Evolutionary conservation across 441 rosid genomes (phyloP).

Genomic region (Gossypium davidsonii): DNA sequence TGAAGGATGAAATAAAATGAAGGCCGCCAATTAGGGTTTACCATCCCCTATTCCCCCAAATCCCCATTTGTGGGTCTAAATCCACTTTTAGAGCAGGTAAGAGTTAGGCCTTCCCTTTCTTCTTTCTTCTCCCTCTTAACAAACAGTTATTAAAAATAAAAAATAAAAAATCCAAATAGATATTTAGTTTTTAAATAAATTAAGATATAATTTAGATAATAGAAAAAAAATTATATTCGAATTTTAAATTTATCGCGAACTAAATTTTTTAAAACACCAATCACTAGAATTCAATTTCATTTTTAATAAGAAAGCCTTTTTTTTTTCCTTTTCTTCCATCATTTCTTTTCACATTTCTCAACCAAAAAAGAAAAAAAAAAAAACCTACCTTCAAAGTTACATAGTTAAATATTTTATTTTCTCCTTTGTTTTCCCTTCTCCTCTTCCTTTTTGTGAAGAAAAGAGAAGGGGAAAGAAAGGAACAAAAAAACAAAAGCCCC

Average conservation of each 20-base stretch:
- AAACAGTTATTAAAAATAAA: not conserved
- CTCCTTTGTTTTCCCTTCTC: not conserved
- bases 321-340: not conserved
- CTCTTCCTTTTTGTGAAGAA: not conserved
- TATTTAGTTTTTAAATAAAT: not conserved
- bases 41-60: conserved; percentile 14
- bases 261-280: not conserved
- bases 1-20: not conserved
- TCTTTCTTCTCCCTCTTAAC: not conserved
- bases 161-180: not conserved
- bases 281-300: not conserved
- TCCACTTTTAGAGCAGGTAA: not conserved
- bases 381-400: not conserved
- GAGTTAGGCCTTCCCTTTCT: not conserved
- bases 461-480: not conserved
- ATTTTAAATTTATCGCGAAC: not conserved
- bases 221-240: not conserved
- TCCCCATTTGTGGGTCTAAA: not conserved
- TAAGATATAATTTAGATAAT: not conserved
- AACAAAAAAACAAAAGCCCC: not conserved
- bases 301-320: not conserved
- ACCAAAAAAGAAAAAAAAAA: not conserved
- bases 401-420: not conserved
- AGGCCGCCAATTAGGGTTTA: conserved; percentile 24
- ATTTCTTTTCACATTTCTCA: not conserved